phyloP scores from a whole-genome alignment of 805 yeast genomes.

The Wickerhamomyces pijperi region DNA sequence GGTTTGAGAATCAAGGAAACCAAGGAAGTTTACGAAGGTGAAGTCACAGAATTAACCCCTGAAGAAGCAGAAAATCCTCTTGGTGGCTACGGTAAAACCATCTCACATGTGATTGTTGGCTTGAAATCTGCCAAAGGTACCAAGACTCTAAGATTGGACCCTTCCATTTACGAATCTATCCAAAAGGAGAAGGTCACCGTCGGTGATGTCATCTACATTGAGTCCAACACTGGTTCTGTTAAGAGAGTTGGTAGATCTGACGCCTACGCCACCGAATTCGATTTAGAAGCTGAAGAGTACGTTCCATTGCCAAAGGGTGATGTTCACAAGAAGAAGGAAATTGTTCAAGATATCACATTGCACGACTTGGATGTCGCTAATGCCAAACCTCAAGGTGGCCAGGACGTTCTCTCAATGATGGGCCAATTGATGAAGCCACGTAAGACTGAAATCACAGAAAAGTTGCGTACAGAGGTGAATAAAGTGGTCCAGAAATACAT shows the following conservation, averaged over 20 bases:
- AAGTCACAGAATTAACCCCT: slow-evolving; percentile 89
- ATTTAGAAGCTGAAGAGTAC: slow-evolving; percentile 96
- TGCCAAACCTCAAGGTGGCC: slow-evolving; percentile 95
- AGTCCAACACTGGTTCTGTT: slow-evolving; percentile 95
- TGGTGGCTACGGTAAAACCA: slow-evolving; percentile 97
- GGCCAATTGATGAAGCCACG: slow-evolving; percentile 93
- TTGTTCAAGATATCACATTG: slow-evolving; percentile 92
- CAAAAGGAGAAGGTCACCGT: slow-evolving; percentile 90
- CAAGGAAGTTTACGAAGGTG: slow-evolving; percentile 97
- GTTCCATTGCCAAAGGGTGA: slow-evolving; percentile 98
- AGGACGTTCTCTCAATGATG: slow-evolving; percentile 91
- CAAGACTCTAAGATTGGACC: slow-evolving; percentile 82
- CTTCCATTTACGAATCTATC: slow-evolving; percentile 83
- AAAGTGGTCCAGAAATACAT: slow-evolving; percentile 93
- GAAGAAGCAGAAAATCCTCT: slow-evolving; percentile 94
- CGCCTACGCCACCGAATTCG: slow-evolving; percentile 96
- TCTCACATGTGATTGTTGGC: slow-evolving; percentile 88
- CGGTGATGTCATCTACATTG: slow-evolving; percentile 96
- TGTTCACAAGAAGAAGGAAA: slow-evolving; percentile 95
- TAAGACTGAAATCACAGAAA: slow-evolving; percentile 95
- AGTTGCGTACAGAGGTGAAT: slow-evolving; percentile 85
- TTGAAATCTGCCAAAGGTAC: slow-evolving; percentile 88
- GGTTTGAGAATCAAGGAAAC: slow-evolving; percentile 94
- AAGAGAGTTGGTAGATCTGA: slow-evolving; percentile 97
- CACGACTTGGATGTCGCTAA: slow-evolving; percentile 96